Evolutionary conservation across 805 yeast genomes (phyloP).

Genomic region (Teunomyces pallodes): DNA sequence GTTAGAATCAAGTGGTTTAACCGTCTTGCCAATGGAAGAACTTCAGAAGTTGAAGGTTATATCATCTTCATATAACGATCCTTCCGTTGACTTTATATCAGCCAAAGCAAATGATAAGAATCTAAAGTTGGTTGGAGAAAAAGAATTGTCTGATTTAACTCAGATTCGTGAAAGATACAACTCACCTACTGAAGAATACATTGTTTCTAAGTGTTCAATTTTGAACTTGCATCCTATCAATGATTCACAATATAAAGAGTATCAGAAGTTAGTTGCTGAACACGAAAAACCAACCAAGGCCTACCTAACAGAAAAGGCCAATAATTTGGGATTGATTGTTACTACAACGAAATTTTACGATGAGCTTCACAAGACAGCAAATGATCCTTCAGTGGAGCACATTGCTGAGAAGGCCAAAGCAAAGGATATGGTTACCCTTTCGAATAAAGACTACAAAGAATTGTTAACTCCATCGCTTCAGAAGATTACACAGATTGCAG

Average conservation of each 20-base stretch:
- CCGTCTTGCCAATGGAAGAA: conserved; percentile 27
- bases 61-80: conserved; percentile 14
- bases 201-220: conserved; percentile 19
- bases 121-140: conserved; percentile 10
- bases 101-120: conserved; percentile 10
- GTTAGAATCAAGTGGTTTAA: conserved; percentile 30
- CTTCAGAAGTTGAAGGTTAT: conserved; percentile 13
- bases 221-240: conserved; percentile 11
- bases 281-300: conserved; percentile 32
- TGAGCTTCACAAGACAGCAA: conserved; percentile 23
- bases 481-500: conserved; percentile 12
- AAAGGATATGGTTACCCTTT: conserved; percentile 7
- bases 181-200: conserved; percentile 24
- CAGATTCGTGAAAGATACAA: conserved; percentile 10
- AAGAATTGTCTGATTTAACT: conserved; percentile 16
- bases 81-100: conserved; percentile 22
- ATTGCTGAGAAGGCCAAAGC: conserved; percentile 20
- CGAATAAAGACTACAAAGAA: conserved; percentile 1
- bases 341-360: conserved; percentile 30
- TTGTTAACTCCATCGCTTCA: conserved; percentile 18
- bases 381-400: conserved; percentile 25
- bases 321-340: conserved; percentile 31
- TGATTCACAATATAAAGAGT: conserved; percentile 10
- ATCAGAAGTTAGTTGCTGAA: conserved; percentile 19
- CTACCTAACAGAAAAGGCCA: conserved; percentile 34